Conservation (phyloP, 495 filamentous ascomycete genomes). For the Neurospora africana region DNA sequence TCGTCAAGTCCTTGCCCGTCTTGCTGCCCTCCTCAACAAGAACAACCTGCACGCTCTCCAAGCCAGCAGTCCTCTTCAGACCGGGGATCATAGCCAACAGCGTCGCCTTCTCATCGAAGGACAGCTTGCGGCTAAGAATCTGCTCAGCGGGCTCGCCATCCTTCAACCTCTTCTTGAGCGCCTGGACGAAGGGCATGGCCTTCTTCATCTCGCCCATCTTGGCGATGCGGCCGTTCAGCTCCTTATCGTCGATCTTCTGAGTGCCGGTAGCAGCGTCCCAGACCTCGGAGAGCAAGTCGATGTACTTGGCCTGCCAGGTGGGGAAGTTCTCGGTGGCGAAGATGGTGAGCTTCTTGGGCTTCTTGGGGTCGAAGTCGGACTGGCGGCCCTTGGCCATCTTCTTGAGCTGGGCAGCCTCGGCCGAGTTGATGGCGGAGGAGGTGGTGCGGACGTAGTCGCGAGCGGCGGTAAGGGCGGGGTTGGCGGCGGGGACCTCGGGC, state of each 20-base stretch:
- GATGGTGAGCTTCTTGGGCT: constrained; percentile 84
- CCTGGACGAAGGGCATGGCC: constrained; percentile 94
- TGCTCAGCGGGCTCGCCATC: constrained; percentile 43
- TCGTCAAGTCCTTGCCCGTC: constrained; percentile 43
- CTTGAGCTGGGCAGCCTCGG: constrained; percentile 69
- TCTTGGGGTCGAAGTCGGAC: constrained; percentile 71
- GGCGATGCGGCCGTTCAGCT: constrained; percentile 57
- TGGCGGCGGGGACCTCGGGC: constrained; percentile 56
- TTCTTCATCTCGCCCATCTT: constrained; percentile 88
- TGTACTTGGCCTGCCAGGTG: constrained; percentile 83
- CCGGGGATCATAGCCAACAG: constrained; percentile 38
- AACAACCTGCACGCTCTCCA: constrained; percentile 52
- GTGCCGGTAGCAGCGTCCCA: constrained; percentile 30
- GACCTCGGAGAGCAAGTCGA: constrained; percentile 61
- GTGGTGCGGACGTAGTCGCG: constrained; percentile 71
- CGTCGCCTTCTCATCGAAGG: constrained; percentile 72
- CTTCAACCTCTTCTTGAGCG: constrained; percentile 68
- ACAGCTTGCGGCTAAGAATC: constrained; percentile 72
- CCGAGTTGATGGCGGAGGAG: constrained; percentile 68
- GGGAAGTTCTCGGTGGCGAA: constrained; percentile 71
- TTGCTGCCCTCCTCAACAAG: constrained; percentile 61
- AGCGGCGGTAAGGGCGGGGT: constrained; percentile 58
- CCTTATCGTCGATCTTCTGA: constrained; percentile 63
- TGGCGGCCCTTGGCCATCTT: constrained; percentile 85
- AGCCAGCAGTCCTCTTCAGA: constrained; percentile 51